Percentiles rank a stretch among this genome's conserved stretches.
These are phyloP conservation scores for Phytopythium vexans DNA, from an alignment of 352 stramenopile genomes.

Conservation along the genomic window DNA sequence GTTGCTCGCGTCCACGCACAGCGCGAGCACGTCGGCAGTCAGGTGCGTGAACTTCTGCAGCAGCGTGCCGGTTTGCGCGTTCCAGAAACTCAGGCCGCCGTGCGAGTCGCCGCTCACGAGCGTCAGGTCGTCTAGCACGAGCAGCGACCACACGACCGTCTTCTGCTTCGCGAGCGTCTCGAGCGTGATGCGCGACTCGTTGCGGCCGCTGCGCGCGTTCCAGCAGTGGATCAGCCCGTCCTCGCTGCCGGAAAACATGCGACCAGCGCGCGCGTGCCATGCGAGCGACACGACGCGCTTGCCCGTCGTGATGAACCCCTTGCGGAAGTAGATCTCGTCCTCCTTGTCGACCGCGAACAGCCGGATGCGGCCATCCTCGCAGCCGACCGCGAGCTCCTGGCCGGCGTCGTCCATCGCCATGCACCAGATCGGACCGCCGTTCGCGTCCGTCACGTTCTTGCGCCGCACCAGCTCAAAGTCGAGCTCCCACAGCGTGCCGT, in stretches of 20 bases:
- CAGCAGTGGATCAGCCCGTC: constrained; percentile 88
- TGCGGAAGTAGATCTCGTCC: constrained; percentile 76
- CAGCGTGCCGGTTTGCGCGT: constrained; percentile 88
- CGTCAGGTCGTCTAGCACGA: constrained; percentile 88
- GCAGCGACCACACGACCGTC: constrained; percentile 87
- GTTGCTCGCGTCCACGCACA: constrained; percentile 83
- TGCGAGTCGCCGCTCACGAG: constrained; percentile 92
- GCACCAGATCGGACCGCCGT: constrained; percentile 87
- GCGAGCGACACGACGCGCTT: constrained; percentile 80
- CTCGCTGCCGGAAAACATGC: constrained; percentile 84
- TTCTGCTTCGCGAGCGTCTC: constrained; percentile 77
- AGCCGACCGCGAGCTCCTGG: constrained; percentile 78
- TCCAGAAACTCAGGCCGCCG: constrained; percentile 93
- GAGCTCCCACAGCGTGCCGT: constrained; percentile 80
- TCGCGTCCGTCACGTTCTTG: constrained; percentile 82
- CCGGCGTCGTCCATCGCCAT: constrained; percentile 66
- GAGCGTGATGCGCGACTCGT: constrained; percentile 82
- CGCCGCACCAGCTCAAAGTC: constrained; percentile 69
- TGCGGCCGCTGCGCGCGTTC: constrained; percentile 72
- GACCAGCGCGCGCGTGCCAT: constrained; percentile 67
- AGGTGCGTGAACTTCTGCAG: constrained; percentile 91
- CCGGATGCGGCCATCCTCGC: constrained; percentile 88
- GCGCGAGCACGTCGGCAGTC: constrained; percentile 88
- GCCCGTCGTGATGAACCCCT: constrained; percentile 75
- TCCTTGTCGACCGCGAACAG: constrained; percentile 79